phyloP scores from a whole-genome alignment of 305 asterid genomes.

The Rubia tinctorum region DNA sequence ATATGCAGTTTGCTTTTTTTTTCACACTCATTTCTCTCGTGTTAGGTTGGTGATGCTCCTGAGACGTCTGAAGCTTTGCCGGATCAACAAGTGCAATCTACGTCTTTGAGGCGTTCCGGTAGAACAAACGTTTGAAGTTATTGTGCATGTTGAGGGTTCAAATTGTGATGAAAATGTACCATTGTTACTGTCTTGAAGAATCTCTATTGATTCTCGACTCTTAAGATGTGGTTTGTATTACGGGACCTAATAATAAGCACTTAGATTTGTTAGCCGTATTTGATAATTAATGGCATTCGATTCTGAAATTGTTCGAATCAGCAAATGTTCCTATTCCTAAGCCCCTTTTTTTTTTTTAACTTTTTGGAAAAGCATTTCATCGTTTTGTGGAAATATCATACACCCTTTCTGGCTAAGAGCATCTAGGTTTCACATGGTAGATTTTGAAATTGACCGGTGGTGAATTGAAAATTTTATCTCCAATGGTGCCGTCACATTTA shows the following conservation, averaged over 20 bases:
- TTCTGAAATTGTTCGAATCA: background rate
- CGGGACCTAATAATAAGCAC: background rate
- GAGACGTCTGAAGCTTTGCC: background rate
- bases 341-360: no score
- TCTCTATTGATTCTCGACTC: background rate
- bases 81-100: conserved; percentile 5
- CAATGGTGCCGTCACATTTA: no score
- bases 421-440: no score
- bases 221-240: background rate
- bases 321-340: no score
- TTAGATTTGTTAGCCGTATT: background rate
- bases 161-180: background rate
- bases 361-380: no score
- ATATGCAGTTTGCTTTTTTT: no score
- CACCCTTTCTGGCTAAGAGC: no score
- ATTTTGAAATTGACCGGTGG: no score
- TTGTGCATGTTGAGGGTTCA: background rate
- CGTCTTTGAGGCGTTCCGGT: conserved; percentile 9
- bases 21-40: no score
- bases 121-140: background rate
- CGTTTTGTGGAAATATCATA: no score
- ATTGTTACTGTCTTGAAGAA: background rate
- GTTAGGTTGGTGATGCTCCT: conserved; percentile 1
- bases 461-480: no score
- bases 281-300: background rate